These are phyloP conservation scores for Flaveria sonorensis DNA, from an alignment of 129 eudicot genomes.

Conservation along the genomic window DNA sequence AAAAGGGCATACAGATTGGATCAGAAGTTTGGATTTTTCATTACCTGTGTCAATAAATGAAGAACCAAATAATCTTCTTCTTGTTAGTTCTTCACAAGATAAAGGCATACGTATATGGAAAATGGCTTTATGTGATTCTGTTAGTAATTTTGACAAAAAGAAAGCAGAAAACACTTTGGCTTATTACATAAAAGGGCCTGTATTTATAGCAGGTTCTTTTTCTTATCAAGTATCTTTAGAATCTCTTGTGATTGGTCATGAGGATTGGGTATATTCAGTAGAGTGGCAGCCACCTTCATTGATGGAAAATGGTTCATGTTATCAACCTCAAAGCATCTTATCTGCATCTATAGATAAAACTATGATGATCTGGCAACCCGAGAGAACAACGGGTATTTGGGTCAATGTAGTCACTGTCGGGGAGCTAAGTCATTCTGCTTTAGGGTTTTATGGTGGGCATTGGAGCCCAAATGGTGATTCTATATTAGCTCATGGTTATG, in stretches of 20 bases:
- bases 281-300: conserved; percentile 93
- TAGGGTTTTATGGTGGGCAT: conserved; percentile 97
- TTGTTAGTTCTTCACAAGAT: conserved; percentile 95
- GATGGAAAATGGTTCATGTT: conserved; percentile 42
- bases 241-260: conserved; percentile 91
- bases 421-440: conserved; percentile 96
- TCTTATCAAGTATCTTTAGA: conserved; percentile 86
- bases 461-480: conserved; percentile 85
- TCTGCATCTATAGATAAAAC: conserved; percentile 99
- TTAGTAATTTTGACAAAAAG: conserved; percentile 36
- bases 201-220: conserved; percentile 62
- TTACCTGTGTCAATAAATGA: conserved; percentile 59
- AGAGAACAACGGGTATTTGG: conserved; percentile 92
- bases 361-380: conserved; percentile 98
- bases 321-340: conserved; percentile 85
- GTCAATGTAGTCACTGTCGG: conserved; percentile 96
- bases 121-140: conserved; percentile 50
- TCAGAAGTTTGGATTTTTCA: conserved; percentile 90
- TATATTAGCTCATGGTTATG: conserved; percentile 91
- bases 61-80: conserved; percentile 55
- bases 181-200: conserved; percentile 91
- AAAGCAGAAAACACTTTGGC: conserved; percentile 63
- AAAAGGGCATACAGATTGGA: conserved; percentile 98
- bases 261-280: conserved; percentile 98
- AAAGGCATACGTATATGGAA: conserved; percentile 97